Conservation (phyloP, 2,329 filamentous ascomycete species). For the Fusarium burgessii region DNA sequence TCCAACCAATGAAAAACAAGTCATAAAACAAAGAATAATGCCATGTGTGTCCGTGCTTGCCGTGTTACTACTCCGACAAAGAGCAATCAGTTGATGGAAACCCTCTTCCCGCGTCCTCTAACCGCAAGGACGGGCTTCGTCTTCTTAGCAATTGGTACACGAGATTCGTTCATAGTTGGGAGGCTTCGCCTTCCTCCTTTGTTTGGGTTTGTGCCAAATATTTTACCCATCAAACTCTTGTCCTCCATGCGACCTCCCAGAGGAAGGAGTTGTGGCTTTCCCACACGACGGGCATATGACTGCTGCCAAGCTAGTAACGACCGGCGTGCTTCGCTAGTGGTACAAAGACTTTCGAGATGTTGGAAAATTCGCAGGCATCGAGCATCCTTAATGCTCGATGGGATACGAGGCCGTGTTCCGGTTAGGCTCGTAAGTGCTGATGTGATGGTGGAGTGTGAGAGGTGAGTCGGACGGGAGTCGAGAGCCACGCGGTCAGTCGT, state of each 20-base stretch:
- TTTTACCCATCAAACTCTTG: constrained; percentile 45
- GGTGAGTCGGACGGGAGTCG: constrained; percentile 43
- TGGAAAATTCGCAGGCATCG: constrained; percentile 59
- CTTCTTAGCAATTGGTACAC: constrained; percentile 19
- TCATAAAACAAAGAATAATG: constrained; percentile 4
- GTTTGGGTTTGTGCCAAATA: constrained; percentile 43
- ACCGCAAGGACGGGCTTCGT: background rate
- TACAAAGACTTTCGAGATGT: constrained; percentile 61
- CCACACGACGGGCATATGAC: constrained; percentile 57
- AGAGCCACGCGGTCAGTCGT: constrained; percentile 33
- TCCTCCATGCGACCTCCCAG: constrained; percentile 51
- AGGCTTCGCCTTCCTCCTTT: constrained; percentile 43
- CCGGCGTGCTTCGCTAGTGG: constrained; percentile 59
- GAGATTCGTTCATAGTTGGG: constrained; percentile 18
- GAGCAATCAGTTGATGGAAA: constrained; percentile 28
- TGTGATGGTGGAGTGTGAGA: constrained; percentile 51
- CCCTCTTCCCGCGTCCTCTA: constrained; percentile 25
- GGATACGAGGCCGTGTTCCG: constrained; percentile 20
- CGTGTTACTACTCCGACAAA: background rate
- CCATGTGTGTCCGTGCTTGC: background rate
- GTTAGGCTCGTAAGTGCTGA: constrained; percentile 48
- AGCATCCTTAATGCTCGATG: constrained; percentile 53
- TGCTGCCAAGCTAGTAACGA: constrained; percentile 64
- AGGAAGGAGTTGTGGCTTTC: constrained; percentile 57
- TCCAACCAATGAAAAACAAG: background rate